Percentiles rank a stretch among this genome's conserved stretches.
Evolutionary conservation across 192 early-diverging fungal species (phyloP).

Genomic region (Gonapodya sp.): DNA sequence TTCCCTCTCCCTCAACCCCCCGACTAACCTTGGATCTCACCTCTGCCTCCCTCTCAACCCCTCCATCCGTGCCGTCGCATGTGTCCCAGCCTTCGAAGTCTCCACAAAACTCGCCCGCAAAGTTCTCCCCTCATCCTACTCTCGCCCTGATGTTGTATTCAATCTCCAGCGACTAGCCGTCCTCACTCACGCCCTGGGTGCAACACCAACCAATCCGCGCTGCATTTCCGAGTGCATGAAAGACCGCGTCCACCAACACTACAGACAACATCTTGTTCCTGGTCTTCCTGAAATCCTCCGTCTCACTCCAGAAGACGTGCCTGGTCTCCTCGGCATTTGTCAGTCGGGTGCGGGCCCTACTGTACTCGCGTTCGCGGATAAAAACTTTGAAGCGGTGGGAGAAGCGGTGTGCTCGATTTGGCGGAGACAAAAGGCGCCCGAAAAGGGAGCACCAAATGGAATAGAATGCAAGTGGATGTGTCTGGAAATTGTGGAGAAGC

Average conservation of each 20-base stretch:
- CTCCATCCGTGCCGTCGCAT: constrained; percentile 57
- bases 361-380: constrained; percentile 76
- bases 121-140: constrained; percentile 69
- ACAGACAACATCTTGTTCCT: constrained; percentile 87
- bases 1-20: background rate
- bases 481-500: background rate
- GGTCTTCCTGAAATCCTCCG: constrained; percentile 80
- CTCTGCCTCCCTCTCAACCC: background rate
- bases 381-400: constrained; percentile 81
- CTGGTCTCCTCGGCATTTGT: constrained; percentile 85
- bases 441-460: background rate
- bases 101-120: constrained; percentile 84
- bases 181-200: constrained; percentile 70
- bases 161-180: constrained; percentile 94
- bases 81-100: constrained; percentile 87
- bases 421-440: background rate
- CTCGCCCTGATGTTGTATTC: constrained; percentile 77
- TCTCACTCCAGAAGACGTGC: constrained; percentile 57
- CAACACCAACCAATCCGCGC: constrained; percentile 58
- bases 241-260: constrained; percentile 94
- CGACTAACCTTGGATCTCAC: background rate
- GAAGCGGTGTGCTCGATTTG: background rate
- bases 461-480: background rate
- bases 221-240: constrained; percentile 87
- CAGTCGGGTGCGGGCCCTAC: constrained; percentile 95